Evolutionary conservation across 2,329 filamentous ascomycete genomes (phyloP).

Genomic region (Microthyrium microscopicum): DNA sequence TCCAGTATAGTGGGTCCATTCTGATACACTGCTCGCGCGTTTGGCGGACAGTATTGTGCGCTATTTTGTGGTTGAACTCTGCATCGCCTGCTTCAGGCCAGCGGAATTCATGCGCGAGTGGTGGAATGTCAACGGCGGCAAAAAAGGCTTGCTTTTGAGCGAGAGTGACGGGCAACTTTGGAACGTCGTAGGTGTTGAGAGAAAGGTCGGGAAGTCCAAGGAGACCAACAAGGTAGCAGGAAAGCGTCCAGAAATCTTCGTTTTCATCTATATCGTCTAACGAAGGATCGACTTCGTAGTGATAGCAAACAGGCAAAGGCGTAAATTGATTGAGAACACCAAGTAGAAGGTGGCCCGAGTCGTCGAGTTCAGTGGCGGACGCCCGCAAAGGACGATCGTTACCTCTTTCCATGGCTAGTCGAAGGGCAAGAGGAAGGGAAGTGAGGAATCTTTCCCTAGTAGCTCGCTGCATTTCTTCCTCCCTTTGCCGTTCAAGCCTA

Average conservation of each 20-base stretch:
- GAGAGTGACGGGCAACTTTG: constrained; percentile 15
- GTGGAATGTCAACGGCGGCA: constrained; percentile 20
- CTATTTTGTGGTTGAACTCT: constrained; percentile 20
- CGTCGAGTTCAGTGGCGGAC: constrained; percentile 2
- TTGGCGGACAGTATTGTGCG: constrained; percentile 20
- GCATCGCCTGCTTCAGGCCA: constrained; percentile 13
- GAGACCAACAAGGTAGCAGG: constrained; percentile 23
- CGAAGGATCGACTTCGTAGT: constrained; percentile 14
- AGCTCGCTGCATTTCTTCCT: constrained; percentile 17
- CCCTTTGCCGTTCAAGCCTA: constrained; percentile 13
- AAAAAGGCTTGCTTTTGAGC: constrained; percentile 20
- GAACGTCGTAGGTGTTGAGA: constrained; percentile 9
- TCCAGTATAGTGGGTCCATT: constrained; percentile 23
- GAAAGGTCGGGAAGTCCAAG: constrained; percentile 21
- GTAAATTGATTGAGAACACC: constrained; percentile 16
- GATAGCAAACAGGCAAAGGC: constrained; percentile 20
- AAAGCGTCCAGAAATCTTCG: constrained; percentile 19
- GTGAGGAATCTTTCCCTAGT: constrained; percentile 14
- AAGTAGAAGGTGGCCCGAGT: constrained; percentile 1
- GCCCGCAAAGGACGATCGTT: constrained; percentile 15
- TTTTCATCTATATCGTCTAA: constrained; percentile 9
- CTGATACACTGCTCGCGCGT: constrained; percentile 19
- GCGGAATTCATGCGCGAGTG: constrained; percentile 14
- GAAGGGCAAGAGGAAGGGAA: constrained; percentile 4
- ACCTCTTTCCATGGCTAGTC: constrained; percentile 12